Percentiles rank a stretch among this genome's conserved stretches.
Evolutionary conservation across 139 green algal genomes (phyloP).

Genomic region (Volvox reticuliferus): DNA sequence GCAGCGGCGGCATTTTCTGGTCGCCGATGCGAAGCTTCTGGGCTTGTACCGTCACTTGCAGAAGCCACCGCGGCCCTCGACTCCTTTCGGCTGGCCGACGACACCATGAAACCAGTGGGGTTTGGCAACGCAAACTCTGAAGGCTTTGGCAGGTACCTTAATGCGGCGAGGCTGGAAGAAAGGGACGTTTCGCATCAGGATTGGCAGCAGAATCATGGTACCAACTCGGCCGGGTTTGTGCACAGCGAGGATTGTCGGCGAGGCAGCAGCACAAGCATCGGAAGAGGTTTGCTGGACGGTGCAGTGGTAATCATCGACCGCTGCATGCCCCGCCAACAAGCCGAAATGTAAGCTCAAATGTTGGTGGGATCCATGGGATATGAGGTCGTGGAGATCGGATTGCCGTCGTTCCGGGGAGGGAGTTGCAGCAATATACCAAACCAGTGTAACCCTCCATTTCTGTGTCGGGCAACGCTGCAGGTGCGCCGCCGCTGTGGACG

Average conservation of each 20-base stretch:
- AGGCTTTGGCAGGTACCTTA: no score
- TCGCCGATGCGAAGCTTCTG: background rate
- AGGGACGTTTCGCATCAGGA: no score
- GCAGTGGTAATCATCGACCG: constrained; percentile 37
- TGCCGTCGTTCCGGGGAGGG: no score
- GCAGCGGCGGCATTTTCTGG: background rate
- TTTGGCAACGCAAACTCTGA: no score
- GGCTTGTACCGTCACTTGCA: background rate
- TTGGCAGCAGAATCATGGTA: no score
- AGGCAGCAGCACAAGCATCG: background rate
- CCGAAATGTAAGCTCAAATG: background rate
- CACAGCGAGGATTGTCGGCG: background rate
- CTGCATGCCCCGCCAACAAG: background rate
- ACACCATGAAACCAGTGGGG: no score
- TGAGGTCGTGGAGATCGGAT: no score
- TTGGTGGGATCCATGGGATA: no score
- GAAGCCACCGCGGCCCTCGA: background rate
- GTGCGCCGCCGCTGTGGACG: constrained; percentile 15
- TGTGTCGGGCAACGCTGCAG: background rate
- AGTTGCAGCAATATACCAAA: no score
- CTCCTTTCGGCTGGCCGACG: background rate
- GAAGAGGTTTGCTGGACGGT: background rate
- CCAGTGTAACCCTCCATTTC: no score
- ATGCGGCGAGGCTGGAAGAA: no score
- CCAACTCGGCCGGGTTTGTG: no score